Percentiles rank a stretch among this genome's conserved stretches.
These are phyloP conservation scores for Kuraishia ogatae DNA, from an alignment of 805 yeast species.

Conservation along the genomic window DNA sequence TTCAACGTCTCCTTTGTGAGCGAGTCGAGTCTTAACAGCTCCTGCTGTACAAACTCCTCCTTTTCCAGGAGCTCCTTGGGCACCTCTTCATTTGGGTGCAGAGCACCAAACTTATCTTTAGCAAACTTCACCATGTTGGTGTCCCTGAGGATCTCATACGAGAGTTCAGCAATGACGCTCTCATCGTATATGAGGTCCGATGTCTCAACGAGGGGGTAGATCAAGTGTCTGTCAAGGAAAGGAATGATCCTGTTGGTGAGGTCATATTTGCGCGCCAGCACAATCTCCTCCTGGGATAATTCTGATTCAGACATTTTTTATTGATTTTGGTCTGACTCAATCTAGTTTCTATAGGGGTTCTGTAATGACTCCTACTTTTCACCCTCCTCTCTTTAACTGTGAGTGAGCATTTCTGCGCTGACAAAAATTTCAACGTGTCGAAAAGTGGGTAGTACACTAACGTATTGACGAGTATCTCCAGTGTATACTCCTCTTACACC, in stretches of 20 bases:
- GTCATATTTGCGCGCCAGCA: conserved; percentile 40
- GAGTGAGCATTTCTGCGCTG: neutral
- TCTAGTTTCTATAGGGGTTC: neutral
- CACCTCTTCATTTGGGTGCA: conserved; percentile 28
- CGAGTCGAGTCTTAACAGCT: conserved; percentile 26
- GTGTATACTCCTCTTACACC: too few relatives aligned
- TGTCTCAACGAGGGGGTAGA: conserved; percentile 43
- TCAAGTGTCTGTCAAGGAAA: conserved; percentile 54
- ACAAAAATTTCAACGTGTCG: neutral
- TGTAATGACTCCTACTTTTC: neutral
- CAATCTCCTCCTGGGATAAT: conserved; percentile 25
- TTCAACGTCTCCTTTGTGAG: conserved; percentile 37
- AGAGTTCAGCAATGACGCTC: conserved; percentile 33
- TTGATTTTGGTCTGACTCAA: neutral
- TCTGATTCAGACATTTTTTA: conserved; percentile 3
- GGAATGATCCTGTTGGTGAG: conserved; percentile 45
- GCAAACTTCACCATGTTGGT: conserved; percentile 47
- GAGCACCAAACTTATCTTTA: conserved; percentile 30
- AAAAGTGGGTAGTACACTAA: neutral
- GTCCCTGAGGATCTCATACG: conserved; percentile 45
- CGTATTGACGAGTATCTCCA: too few relatives aligned
- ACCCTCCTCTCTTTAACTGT: neutral
- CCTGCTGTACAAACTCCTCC: conserved; percentile 30
- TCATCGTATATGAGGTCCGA: conserved; percentile 36
- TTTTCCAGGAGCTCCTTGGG: conserved; percentile 33